A percentile compares a stretch with the other conserved stretches of the same genome.
These are phyloP conservation scores for Ceratonia siliqua DNA, from an alignment of 306 rosid genomes.

Conservation along the genomic window DNA sequence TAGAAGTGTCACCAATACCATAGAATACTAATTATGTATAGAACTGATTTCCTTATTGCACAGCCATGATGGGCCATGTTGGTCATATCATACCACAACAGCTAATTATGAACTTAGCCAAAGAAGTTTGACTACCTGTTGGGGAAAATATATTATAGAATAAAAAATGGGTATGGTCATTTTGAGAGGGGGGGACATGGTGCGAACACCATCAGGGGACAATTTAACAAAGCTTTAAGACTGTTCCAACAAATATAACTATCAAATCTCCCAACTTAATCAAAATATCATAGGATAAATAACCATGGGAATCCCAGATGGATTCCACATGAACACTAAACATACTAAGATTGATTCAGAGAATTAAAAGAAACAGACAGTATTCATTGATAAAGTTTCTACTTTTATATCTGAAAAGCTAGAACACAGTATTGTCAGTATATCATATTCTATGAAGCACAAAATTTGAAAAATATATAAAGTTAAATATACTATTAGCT, in stretches of 20 bases:
- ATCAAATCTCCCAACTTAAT: slow-evolving; percentile 18
- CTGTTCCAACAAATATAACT: slow-evolving; percentile 22
- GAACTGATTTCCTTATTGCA: not conserved
- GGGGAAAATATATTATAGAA: not conserved
- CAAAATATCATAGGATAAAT: slow-evolving; percentile 11
- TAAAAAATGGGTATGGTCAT: slow-evolving; percentile 22
- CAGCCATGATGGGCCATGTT: slow-evolving; percentile 14
- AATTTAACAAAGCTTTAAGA: slow-evolving; percentile 13
- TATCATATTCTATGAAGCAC: slow-evolving; percentile 20
- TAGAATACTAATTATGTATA: slow-evolving; percentile 1
- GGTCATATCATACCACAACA: slow-evolving; percentile 21
- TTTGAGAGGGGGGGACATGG: slow-evolving; percentile 7
- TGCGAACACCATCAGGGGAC: slow-evolving; percentile 22
- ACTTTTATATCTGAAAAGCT: not conserved
- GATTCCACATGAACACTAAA: slow-evolving; percentile 14
- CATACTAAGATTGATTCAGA: not conserved
- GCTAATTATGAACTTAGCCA: not conserved
- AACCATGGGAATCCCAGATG: slow-evolving; percentile 16
- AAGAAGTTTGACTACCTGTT: not conserved
- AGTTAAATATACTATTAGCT: slow-evolving; percentile 13
- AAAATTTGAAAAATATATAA: not conserved
- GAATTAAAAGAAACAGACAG: not conserved
- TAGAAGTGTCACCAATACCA: slow-evolving; percentile 9
- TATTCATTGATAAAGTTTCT: not conserved
- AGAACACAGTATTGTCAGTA: not conserved